phyloP scores from a whole-genome alignment of 2,329 filamentous ascomycete genomes.

The Septoria petroselini region DNA sequence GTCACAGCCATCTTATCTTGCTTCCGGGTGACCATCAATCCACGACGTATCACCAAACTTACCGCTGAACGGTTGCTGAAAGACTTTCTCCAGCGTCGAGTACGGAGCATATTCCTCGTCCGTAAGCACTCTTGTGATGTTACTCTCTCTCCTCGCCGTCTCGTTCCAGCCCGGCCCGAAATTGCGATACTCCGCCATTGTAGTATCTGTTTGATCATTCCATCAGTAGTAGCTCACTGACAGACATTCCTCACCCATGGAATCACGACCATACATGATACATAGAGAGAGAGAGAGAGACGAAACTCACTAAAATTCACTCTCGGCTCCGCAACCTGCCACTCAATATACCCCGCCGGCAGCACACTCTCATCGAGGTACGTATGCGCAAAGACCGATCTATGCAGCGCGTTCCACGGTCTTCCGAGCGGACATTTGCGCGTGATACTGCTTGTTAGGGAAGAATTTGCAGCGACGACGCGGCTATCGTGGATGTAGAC shows the following conservation, averaged over 20 bases:
- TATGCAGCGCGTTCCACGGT: constrained; percentile 60
- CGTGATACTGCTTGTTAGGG: constrained; percentile 40
- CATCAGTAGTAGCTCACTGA: too few species aligned
- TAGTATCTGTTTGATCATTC: constrained; percentile 39
- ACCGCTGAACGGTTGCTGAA: constrained; percentile 46
- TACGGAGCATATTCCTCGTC: constrained; percentile 41
- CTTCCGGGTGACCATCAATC: constrained; percentile 44
- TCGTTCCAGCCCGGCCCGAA: constrained; percentile 55
- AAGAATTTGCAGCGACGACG: constrained; percentile 55
- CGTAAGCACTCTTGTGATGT: constrained; percentile 50
- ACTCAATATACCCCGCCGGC: constrained; percentile 55
- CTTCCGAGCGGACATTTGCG: constrained; percentile 58
- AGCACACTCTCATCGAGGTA: constrained; percentile 56
- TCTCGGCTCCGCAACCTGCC: constrained; percentile 46
- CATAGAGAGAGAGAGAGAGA: too few species aligned
- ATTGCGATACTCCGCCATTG: constrained; percentile 56
- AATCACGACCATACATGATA: too few species aligned
- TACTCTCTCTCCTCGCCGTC: constrained; percentile 43
- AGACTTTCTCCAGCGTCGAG: constrained; percentile 45
- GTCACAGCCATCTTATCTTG: neutral
- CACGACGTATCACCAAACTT: constrained; percentile 47
- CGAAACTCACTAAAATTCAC: constrained; percentile 34
- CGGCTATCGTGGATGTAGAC: constrained; percentile 59
- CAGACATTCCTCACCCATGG: too few species aligned
- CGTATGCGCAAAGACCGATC: constrained; percentile 55